Evolutionary conservation across 441 rosid genomes (phyloP).

Genomic region (Heliophila coronopifolia): DNA sequence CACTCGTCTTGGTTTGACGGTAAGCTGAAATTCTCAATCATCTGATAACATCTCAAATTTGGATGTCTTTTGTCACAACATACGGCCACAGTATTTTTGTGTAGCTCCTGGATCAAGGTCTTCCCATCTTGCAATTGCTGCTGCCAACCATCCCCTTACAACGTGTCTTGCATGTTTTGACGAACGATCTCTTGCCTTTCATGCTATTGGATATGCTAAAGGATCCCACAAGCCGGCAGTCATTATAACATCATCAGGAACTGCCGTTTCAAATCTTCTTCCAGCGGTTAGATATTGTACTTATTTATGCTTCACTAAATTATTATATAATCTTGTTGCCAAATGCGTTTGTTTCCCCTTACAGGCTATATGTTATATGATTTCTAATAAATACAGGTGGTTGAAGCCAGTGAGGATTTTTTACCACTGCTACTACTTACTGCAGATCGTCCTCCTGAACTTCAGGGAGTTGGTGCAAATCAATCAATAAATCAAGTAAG

Average conservation of each 20-base stretch:
- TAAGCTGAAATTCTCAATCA: constrained; percentile 35
- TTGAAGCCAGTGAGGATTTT: constrained; percentile 96
- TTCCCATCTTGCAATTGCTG: constrained; percentile 91
- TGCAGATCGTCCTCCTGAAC: constrained; percentile 99
- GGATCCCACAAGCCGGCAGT: constrained; percentile 82
- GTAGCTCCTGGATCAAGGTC: constrained; percentile 98
- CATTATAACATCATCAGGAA: constrained; percentile 89
- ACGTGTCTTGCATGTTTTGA: constrained; percentile 85
- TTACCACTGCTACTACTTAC: constrained; percentile 80
- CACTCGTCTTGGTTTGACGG: constrained; percentile 85
- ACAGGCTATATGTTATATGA: not conserved
- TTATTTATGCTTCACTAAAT: constrained; percentile 5
- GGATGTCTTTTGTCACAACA: constrained; percentile 32
- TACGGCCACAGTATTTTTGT: constrained; percentile 72
- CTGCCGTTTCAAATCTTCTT: constrained; percentile 96
- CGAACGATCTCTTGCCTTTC: constrained; percentile 94
- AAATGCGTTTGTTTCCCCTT: constrained; percentile 1
- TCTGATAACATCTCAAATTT: constrained; percentile 18
- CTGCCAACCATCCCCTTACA: constrained; percentile 67
- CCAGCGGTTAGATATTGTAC: constrained; percentile 79
- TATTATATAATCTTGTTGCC: constrained; percentile 11
- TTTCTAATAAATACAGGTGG: constrained; percentile 51
- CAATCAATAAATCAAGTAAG: constrained; percentile 91
- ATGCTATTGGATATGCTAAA: constrained; percentile 88
- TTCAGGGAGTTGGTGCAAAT: constrained; percentile 84